phyloP scores from a whole-genome alignment of 2,329 filamentous ascomycete genomes.

The Lojkania enalia region DNA sequence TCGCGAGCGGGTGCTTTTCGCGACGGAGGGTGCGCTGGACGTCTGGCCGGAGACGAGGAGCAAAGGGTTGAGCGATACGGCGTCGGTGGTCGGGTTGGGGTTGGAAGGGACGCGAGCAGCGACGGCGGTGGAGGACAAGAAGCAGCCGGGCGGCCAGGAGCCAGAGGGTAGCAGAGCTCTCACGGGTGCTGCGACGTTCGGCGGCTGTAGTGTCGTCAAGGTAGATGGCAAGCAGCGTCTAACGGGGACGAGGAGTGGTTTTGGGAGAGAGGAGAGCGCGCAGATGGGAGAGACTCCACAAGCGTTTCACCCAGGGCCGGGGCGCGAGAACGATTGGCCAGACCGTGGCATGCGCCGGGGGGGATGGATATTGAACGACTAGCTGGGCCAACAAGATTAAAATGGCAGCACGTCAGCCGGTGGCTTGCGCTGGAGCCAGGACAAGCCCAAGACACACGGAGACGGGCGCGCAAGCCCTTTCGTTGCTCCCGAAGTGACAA shows the following conservation, averaged over 20 bases:
- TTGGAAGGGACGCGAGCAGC: neutral
- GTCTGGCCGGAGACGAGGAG: slow-evolving; percentile 25
- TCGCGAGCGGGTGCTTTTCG: slow-evolving; percentile 11
- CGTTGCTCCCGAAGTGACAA: neutral
- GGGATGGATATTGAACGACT: slow-evolving; percentile 13
- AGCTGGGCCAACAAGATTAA: slow-evolving; percentile 24
- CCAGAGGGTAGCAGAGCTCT: slow-evolving; percentile 10
- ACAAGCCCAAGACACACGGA: neutral
- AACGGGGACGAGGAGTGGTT: slow-evolving; percentile 21
- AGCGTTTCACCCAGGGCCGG: slow-evolving; percentile 27
- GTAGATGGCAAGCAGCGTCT: neutral
- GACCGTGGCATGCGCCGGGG: slow-evolving; percentile 1
- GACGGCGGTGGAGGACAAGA: slow-evolving; percentile 6
- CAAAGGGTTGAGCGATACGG: slow-evolving; percentile 4
- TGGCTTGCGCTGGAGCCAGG: slow-evolving; percentile 15
- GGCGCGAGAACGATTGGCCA: slow-evolving; percentile 18
- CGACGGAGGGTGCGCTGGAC: slow-evolving; percentile 7
- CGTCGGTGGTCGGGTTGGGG: slow-evolving; percentile 1
- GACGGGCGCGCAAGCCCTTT: neutral
- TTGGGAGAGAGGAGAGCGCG: slow-evolving; percentile 15
- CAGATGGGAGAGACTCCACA: slow-evolving; percentile 18
- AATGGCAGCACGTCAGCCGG: slow-evolving; percentile 29
- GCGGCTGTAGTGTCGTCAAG: slow-evolving; percentile 15
- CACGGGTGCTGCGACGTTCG: slow-evolving; percentile 18
- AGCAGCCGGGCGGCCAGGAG: slow-evolving; percentile 11